phyloP scores from a whole-genome alignment of 2,329 filamentous ascomycete genomes.

The Penicillium aurantiogriseum region DNA sequence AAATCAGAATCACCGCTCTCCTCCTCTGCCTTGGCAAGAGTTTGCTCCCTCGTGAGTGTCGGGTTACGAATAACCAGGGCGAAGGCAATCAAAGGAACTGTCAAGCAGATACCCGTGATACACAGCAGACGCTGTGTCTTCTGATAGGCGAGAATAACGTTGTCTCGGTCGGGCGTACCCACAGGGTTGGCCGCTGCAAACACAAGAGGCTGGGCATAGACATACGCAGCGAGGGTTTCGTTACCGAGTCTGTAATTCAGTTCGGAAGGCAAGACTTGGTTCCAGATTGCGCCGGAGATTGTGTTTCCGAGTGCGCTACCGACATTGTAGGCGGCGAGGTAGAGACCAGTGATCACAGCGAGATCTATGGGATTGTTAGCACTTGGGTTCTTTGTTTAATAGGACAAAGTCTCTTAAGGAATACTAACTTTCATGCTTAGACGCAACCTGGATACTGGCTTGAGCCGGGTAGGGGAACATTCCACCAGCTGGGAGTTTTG shows the following conservation, averaged over 20 bases:
- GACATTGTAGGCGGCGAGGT: slow-evolving; percentile 62
- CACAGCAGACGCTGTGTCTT: slow-evolving; percentile 50
- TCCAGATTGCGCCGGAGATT: slow-evolving; percentile 63
- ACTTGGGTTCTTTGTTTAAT: neutral
- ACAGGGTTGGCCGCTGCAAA: slow-evolving; percentile 41
- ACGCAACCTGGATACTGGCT: slow-evolving; percentile 52
- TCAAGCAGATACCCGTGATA: slow-evolving; percentile 52
- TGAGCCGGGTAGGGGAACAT: slow-evolving; percentile 58
- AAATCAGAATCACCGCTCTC: neutral
- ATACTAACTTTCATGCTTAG: slow-evolving; percentile 48
- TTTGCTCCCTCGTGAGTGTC: slow-evolving; percentile 47
- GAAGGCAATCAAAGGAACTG: slow-evolving; percentile 48
- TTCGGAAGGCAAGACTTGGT: slow-evolving; percentile 53
- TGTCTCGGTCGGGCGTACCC: slow-evolving; percentile 46
- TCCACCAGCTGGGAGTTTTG: slow-evolving; percentile 48
- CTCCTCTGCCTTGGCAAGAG: slow-evolving; percentile 41
- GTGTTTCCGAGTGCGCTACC: slow-evolving; percentile 61
- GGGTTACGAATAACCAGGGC: slow-evolving; percentile 49
- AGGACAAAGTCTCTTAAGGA: neutral
- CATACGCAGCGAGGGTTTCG: slow-evolving; percentile 38
- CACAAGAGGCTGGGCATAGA: slow-evolving; percentile 46
- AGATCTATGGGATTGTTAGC: slow-evolving; percentile 43
- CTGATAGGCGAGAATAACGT: slow-evolving; percentile 46
- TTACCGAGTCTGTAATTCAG: slow-evolving; percentile 45
- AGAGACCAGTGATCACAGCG: slow-evolving; percentile 63